phyloP scores from a whole-genome alignment of 352 stramenopile genomes.

The Lagenidium giganteum region DNA sequence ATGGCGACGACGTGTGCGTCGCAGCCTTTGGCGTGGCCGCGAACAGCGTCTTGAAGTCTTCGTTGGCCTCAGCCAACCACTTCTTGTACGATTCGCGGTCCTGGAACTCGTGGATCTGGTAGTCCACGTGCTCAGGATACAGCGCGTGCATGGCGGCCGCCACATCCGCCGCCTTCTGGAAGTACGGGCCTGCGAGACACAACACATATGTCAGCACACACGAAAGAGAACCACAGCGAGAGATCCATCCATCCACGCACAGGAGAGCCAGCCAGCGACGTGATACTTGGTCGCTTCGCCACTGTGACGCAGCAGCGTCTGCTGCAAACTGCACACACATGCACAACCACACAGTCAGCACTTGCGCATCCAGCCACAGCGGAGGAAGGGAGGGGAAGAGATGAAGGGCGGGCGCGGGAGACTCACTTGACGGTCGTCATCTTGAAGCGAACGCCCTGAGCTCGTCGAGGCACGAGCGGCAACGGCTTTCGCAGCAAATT shows the following conservation, averaged over 20 bases:
- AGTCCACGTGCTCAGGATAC: constrained; percentile 34
- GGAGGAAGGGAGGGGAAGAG: no score
- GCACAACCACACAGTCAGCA: no score
- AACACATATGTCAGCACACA: no score
- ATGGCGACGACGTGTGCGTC: constrained; percentile 49
- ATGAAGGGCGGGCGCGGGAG: no score
- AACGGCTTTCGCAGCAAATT: no score
- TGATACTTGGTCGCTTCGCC: constrained; percentile 40
- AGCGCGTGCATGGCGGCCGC: constrained; percentile 42
- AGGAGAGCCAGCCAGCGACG: constrained; percentile 67
- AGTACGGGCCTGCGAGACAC: no score
- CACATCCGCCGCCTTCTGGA: constrained; percentile 39
- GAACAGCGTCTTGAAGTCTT: constrained; percentile 24
- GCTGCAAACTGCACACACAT: constrained; percentile 24
- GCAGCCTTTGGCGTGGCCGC: constrained; percentile 19
- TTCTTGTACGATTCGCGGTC: constrained; percentile 40
- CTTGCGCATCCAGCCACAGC: no score
- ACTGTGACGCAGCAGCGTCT: constrained; percentile 25
- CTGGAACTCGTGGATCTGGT: constrained; percentile 33
- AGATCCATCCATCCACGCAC: no score
- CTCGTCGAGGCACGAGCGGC: no score
- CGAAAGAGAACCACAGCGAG: no score
- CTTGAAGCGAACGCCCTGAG: no score
- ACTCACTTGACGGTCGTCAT: no score
- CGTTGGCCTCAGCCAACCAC: constrained; percentile 27